phyloP scores from a whole-genome alignment of 768 basidiomycete genomes.

The Trametopsis cervina region DNA sequence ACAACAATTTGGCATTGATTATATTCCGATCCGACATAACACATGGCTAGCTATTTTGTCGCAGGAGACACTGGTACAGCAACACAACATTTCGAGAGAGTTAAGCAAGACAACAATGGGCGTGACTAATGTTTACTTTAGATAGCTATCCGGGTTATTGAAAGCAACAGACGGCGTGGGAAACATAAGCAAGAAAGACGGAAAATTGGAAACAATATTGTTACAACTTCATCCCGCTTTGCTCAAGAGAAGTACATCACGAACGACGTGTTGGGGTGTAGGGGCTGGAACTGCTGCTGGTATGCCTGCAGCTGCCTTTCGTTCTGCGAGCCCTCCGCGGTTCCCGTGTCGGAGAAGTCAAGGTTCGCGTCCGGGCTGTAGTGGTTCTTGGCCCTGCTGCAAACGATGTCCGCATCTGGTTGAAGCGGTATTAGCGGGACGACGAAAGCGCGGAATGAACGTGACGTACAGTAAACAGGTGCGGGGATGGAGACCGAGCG shows the following conservation, averaged over 20 bases:
- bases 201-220: too few species aligned
- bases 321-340: constrained; percentile 33
- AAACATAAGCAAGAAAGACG: too few species aligned
- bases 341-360: constrained; percentile 55
- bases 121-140: too few species aligned
- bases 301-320: constrained; percentile 35
- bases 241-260: constrained; percentile 31
- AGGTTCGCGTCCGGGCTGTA: constrained; percentile 57
- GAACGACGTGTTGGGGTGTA: constrained; percentile 41
- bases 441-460: neutral
- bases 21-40: too few species aligned
- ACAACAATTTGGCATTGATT: too few species aligned
- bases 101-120: too few species aligned
- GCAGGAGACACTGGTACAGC: too few species aligned
- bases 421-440: neutral
- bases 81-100: too few species aligned
- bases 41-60: too few species aligned
- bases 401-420: constrained; percentile 70
- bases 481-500: constrained; percentile 80
- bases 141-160: too few species aligned
- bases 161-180: too few species aligned
- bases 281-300: constrained; percentile 46
- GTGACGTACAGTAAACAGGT: constrained; percentile 65
- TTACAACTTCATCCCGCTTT: neutral
- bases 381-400: constrained; percentile 75